These are phyloP conservation scores for Salvia hispanica DNA, from an alignment of 257 asterid species.

Conservation along the genomic window DNA sequence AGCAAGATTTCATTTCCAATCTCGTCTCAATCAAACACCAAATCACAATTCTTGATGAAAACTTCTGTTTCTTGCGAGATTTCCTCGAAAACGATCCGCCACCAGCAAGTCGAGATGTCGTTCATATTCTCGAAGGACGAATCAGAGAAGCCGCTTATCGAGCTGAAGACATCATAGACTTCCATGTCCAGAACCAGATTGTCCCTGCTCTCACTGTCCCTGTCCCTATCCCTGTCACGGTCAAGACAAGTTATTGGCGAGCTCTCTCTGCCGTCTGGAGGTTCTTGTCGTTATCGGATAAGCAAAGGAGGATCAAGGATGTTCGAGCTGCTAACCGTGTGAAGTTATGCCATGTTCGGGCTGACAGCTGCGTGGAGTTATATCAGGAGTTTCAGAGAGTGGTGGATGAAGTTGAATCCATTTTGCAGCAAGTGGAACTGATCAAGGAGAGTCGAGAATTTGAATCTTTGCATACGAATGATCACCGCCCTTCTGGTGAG, in stretches of 20 bases:
- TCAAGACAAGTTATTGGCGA: too few species aligned
- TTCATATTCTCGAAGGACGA: slow-evolving; percentile 1
- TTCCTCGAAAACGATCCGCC: slow-evolving; percentile 30
- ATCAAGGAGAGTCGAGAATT: slow-evolving; percentile 10
- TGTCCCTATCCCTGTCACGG: too few species aligned
- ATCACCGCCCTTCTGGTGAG: not conserved
- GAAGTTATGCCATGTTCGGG: too few species aligned
- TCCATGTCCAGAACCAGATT: not conserved
- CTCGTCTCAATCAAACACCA: slow-evolving; percentile 23
- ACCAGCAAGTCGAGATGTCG: not conserved
- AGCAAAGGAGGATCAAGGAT: not conserved
- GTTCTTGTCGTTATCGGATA: not conserved
- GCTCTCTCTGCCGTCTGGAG: too few species aligned
- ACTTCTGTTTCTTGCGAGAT: slow-evolving; percentile 24
- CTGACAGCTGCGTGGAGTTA: not conserved
- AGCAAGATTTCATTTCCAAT: not conserved
- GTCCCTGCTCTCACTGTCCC: not conserved
- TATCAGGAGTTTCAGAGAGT: slow-evolving; percentile 6
- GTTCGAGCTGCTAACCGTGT: too few species aligned
- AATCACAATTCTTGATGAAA: slow-evolving; percentile 18
- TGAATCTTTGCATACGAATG: not conserved
- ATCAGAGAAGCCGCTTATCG: slow-evolving; percentile 26
- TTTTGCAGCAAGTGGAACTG: slow-evolving; percentile 7
- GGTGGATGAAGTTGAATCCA: slow-evolving; percentile 26
- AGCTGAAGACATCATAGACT: slow-evolving; percentile 31